phyloP scores from a whole-genome alignment of 352 stramenopile genomes.

The Globisporangium splendens region DNA sequence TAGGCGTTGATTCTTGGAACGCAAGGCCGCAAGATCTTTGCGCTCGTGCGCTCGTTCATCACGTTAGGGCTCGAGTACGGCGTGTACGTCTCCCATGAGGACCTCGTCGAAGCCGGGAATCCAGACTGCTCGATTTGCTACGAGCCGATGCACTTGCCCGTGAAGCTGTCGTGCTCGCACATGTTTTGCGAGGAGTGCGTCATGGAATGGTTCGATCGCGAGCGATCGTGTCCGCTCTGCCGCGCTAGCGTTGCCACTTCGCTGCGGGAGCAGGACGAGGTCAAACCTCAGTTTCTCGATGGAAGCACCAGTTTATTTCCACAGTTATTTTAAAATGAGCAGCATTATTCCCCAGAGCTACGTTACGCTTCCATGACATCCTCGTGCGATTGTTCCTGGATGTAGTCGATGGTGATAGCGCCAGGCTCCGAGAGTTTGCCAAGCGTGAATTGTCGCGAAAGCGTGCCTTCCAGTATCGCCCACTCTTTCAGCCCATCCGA shows the following conservation, averaged over 20 bases:
- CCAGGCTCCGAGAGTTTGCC: conserved; percentile 48
- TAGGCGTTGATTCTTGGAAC: conserved; percentile 58
- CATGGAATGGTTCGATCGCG: conserved; percentile 80
- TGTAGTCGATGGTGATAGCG: conserved; percentile 40
- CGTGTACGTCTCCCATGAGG: conserved; percentile 55
- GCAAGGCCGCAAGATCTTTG: conserved; percentile 47
- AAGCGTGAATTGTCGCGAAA: conserved; percentile 55
- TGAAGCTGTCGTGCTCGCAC: conserved; percentile 74
- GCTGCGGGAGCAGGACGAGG: conserved; percentile 21
- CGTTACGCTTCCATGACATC: conserved; percentile 2
- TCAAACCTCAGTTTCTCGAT: conserved; percentile 72
- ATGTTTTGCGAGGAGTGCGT: conserved; percentile 87
- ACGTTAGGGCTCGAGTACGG: conserved; percentile 66
- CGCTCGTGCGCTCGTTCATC: conserved; percentile 51
- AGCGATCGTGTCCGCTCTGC: conserved; percentile 77
- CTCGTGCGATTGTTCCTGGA: conserved; percentile 7
- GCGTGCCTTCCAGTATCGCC: conserved; percentile 52
- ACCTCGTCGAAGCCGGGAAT: conserved; percentile 52
- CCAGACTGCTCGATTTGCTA: conserved; percentile 85
- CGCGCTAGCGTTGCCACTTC: conserved; percentile 43
- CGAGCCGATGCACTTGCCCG: conserved; percentile 61
- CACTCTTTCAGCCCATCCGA: conserved; percentile 34
- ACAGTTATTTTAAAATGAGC: conserved; percentile 32
- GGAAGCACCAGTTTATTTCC: conserved; percentile 73
- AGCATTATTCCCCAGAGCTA: background rate